A percentile compares a stretch with the other conserved stretches of the same genome.
phyloP scores from a whole-genome alignment of 1,139 yeast species.

The Debaryomyces fabryi region DNA sequence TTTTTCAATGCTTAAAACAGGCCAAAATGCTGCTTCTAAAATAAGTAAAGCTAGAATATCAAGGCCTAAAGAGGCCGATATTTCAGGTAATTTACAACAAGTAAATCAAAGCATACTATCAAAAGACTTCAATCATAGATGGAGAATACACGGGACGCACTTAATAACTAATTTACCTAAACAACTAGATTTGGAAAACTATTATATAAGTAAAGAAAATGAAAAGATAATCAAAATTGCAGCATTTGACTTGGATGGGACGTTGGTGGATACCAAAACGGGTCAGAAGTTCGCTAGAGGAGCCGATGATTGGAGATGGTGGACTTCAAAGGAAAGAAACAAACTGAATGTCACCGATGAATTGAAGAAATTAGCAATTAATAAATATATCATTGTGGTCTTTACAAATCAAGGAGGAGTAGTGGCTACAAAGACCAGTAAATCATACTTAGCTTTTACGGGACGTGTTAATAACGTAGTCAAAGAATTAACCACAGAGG shows the following conservation, averaged over 20 bases:
- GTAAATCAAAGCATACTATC: neutral
- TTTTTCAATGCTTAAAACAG: slow-evolving; percentile 11
- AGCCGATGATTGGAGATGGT: slow-evolving; percentile 73
- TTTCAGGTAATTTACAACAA: neutral
- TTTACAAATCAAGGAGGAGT: slow-evolving; percentile 89
- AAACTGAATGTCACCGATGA: slow-evolving; percentile 26
- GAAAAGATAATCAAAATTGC: slow-evolving; percentile 46
- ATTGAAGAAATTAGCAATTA: slow-evolving; percentile 26
- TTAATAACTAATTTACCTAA: slow-evolving; percentile 35
- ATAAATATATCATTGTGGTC: slow-evolving; percentile 54
- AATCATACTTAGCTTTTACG: slow-evolving; percentile 53
- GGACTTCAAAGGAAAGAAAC: slow-evolving; percentile 25
- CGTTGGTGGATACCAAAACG: slow-evolving; percentile 63
- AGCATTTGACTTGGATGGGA: slow-evolving; percentile 78
- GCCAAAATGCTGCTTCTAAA: slow-evolving; percentile 4
- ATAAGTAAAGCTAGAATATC: slow-evolving; percentile 1
- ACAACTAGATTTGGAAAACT: slow-evolving; percentile 6
- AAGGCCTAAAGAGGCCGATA: neutral
- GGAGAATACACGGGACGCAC: slow-evolving; percentile 40
- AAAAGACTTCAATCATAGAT: slow-evolving; percentile 14
- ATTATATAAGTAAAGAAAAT: slow-evolving; percentile 1
- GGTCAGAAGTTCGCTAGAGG: slow-evolving; percentile 58
- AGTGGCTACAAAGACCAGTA: slow-evolving; percentile 42
- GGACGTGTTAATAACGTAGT: slow-evolving; percentile 46
- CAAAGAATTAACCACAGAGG: slow-evolving; percentile 17